Base-by-base conservation (phyloP, 768 basidiomycete species). In the Wakefieldia striispora region DNA sequence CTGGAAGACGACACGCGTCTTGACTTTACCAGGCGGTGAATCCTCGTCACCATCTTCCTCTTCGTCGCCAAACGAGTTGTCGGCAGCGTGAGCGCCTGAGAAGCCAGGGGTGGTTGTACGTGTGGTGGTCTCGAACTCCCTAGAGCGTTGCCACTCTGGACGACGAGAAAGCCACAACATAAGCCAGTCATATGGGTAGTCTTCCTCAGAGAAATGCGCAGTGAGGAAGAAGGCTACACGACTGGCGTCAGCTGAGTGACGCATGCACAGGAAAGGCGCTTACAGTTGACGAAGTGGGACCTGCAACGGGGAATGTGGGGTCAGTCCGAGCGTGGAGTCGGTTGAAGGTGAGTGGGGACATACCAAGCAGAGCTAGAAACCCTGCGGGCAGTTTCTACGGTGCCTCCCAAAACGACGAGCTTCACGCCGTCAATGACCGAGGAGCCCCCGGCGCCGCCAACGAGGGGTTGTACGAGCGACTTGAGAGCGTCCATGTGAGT, bases 111-210 rank as follows among this genome's bases (percentile, higher is more conserved):
- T 82, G 11, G 82, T 75, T 0, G 84, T 78, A 33, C 89, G 81
- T 12, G 89, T 91, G 16, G 90, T 92, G 0, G 89, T 91, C 71
- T 92, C 90, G 53, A 92, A 91, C 69, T 92, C 90, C 49, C 90
- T 81, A 8, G 89, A 90, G 34, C 88, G 84, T 61, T 91, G 89
- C 89, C 89, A 91, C 68, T 91, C 89, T 36, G 89, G 78, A 73
- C 87, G 79, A 44, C 88, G 83, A 37, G 88, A 88, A 42, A 92
- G 81, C 89, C 89, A 92, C 27, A 91, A 77, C 87, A 91, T 91
- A 45, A 92, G 77, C 89, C 89, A 92, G 70, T 92, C 89, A 58
- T 91, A 92, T 4, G 89, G 90, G 55, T 88, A 88, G 63, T 92
- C 90, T 68, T 92, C 90, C 70, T 92, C 90, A 56, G 83, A 86